Evolutionary conservation across 805 yeast genomes (phyloP).

Genomic region (Schwanniomyces yamadae): DNA sequence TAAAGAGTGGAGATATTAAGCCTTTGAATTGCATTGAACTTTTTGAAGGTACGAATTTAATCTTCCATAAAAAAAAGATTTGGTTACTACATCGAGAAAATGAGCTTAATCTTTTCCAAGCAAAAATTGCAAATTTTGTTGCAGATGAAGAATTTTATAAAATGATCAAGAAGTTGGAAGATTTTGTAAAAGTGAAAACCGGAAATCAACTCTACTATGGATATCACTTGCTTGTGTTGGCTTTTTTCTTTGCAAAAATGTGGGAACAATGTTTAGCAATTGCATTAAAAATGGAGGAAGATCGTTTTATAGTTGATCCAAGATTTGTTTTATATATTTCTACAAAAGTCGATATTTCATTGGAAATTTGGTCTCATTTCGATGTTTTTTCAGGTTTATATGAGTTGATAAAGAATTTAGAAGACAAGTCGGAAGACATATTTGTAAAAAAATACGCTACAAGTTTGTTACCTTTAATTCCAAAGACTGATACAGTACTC

Average conservation of each 20-base stretch:
- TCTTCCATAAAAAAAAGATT: slow-evolving; percentile 3
- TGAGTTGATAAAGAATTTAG: slow-evolving; percentile 1
- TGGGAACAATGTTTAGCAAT: slow-evolving; percentile 4
- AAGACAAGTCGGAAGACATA: background rate
- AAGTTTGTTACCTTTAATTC: background rate
- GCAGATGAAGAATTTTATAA: background rate
- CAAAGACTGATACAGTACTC: background rate
- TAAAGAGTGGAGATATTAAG: slow-evolving; percentile 1
- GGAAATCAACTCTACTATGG: slow-evolving; percentile 7
- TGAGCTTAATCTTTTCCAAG: slow-evolving; percentile 1
- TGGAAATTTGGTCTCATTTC: no score
- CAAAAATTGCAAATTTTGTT: background rate
- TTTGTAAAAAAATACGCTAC: slow-evolving; percentile 3
- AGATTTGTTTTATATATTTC: slow-evolving; percentile 6
- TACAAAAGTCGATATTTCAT: background rate
- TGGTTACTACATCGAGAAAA: slow-evolving; percentile 7
- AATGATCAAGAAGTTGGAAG: slow-evolving; percentile 1
- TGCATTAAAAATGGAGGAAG: slow-evolving; percentile 2
- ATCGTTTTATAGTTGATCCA: slow-evolving; percentile 14
- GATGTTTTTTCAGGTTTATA: background rate
- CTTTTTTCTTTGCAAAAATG: background rate
- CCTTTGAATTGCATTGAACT: background rate
- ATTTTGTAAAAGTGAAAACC: background rate
- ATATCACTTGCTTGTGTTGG: slow-evolving; percentile 6
- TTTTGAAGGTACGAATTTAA: slow-evolving; percentile 1